These are phyloP conservation scores for Sugiyamaella smithiae DNA, from an alignment of 805 yeast genomes.

Conservation along the genomic window DNA sequence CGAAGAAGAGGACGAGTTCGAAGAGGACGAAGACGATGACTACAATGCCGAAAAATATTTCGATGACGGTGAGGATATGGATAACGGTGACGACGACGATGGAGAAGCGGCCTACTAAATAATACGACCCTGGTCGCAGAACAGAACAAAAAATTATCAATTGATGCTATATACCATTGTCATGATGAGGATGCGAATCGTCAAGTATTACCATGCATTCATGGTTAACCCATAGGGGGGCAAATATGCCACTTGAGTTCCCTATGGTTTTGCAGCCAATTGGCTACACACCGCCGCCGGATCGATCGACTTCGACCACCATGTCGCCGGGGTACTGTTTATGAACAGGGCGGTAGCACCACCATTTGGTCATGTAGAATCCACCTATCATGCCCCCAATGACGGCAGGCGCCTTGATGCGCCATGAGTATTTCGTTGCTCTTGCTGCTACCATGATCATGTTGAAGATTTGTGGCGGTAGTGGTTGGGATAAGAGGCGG, in stretches of 20 bases:
- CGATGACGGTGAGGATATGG: conserved; percentile 60
- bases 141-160: too few relatives aligned
- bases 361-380: conserved; percentile 28
- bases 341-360: conserved; percentile 34
- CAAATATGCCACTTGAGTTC: too few relatives aligned
- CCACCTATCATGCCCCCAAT: conserved; percentile 27
- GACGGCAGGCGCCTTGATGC: conserved; percentile 24
- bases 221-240: too few relatives aligned
- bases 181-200: too few relatives aligned
- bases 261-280: too few relatives aligned
- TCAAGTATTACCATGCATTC: too few relatives aligned
- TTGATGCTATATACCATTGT: too few relatives aligned
- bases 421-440: conserved; percentile 17
- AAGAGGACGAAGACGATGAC: conserved; percentile 68
- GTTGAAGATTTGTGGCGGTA: conserved; percentile 1
- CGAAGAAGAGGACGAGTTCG: conserved; percentile 57
- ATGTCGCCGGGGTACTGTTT: conserved; percentile 30
- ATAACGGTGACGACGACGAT: conserved; percentile 52
- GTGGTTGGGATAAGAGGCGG: not conserved
- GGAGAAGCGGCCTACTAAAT: conserved; percentile 65
- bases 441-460: not conserved
- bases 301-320: conserved; percentile 37
- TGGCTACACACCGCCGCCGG: conserved; percentile 39
- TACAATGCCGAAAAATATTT: conserved; percentile 78
- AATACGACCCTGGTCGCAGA: not conserved